Conservation (phyloP, 345 rosid species). For the Syzygium aromaticum region DNA sequence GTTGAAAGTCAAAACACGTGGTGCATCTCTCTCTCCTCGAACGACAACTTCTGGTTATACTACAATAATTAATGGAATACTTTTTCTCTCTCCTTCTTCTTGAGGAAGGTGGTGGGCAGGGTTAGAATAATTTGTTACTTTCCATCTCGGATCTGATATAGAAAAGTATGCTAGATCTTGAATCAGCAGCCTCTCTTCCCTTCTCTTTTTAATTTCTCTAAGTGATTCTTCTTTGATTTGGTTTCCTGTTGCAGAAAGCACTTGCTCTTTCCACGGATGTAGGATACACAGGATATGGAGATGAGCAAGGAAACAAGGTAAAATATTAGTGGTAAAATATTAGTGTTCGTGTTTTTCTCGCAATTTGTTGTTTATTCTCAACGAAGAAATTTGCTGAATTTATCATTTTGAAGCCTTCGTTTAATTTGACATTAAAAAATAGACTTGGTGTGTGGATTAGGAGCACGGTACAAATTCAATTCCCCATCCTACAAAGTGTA, state of each 20-base stretch:
- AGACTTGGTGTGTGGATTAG: not conserved
- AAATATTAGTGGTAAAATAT: conserved; percentile 5
- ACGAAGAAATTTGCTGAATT: not conserved
- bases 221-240: not conserved
- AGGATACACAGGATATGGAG: conserved; percentile 58
- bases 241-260: conserved; percentile 34
- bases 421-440: not conserved
- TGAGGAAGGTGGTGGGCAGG: not conserved
- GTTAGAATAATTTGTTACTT: not conserved
- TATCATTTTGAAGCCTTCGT: not conserved
- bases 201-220: not conserved
- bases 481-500: not conserved
- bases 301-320: conserved; percentile 62
- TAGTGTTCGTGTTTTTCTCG: not conserved
- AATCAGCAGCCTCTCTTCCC: not conserved
- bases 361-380: not conserved
- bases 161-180: not conserved
- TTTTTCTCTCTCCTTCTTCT: not conserved
- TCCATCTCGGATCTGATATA: not conserved
- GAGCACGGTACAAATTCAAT: not conserved
- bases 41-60: not conserved
- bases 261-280: conserved; percentile 38
- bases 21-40: not conserved
- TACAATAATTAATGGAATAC: not conserved
- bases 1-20: not conserved